Evolutionary conservation across 495 filamentous ascomycete species (phyloP).

Genomic region (Lichenothelia convexa): DNA sequence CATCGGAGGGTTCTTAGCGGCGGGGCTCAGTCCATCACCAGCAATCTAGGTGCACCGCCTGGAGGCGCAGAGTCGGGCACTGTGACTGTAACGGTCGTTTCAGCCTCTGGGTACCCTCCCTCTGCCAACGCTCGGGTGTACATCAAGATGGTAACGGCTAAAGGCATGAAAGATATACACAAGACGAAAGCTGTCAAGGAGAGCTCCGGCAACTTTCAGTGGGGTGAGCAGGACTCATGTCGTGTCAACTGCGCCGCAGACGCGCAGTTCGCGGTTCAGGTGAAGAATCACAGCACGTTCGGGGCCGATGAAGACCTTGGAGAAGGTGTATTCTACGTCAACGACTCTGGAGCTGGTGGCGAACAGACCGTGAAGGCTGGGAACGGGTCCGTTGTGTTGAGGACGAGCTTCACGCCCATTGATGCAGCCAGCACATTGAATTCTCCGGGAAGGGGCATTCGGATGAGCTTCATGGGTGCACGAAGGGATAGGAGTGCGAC

Average conservation of each 20-base stretch:
- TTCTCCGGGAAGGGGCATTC: neutral
- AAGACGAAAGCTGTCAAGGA: constrained; percentile 71
- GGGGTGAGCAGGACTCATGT: constrained; percentile 51
- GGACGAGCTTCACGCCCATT: constrained; percentile 38
- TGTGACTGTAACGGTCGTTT: constrained; percentile 62
- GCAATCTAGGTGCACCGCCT: constrained; percentile 22
- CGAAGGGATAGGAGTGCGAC: neutral
- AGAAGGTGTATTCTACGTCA: constrained; percentile 74
- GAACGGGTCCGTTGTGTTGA: constrained; percentile 44
- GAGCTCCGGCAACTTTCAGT: constrained; percentile 37
- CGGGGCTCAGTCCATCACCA: constrained; percentile 24
- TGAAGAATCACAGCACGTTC: constrained; percentile 68
- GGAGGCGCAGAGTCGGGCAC: constrained; percentile 47
- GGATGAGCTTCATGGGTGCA: neutral
- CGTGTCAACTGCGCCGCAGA: constrained; percentile 62
- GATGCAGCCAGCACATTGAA: constrained; percentile 5
- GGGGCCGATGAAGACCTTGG: constrained; percentile 64
- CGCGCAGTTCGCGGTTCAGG: constrained; percentile 67
- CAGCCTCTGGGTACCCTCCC: constrained; percentile 59
- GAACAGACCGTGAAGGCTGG: constrained; percentile 63
- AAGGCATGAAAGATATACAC: constrained; percentile 63
- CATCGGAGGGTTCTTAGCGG: constrained; percentile 51
- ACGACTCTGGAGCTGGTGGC: constrained; percentile 52
- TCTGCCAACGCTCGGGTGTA: constrained; percentile 66
- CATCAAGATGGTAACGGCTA: constrained; percentile 44